Conservation (phyloP, 2,329 filamentous ascomycete species). For the Xylaria sp. region DNA sequence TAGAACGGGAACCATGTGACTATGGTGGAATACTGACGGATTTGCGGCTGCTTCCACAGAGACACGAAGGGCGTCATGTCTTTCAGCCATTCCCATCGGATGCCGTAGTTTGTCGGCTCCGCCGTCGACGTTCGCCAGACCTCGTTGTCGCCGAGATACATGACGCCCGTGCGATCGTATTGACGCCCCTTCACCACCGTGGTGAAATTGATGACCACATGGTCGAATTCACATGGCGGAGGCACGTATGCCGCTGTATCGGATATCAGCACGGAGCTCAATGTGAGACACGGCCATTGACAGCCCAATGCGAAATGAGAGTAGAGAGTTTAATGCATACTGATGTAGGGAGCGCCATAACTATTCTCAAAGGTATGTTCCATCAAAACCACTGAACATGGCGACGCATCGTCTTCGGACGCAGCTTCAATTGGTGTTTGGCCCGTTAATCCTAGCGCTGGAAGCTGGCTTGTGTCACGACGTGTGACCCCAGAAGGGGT, state of each 20-base stretch:
- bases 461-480: constrained; percentile 51
- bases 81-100: constrained; percentile 81
- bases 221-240: constrained; percentile 76
- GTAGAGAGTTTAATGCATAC: constrained; percentile 53
- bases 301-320: neutral
- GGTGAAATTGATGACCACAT: constrained; percentile 80
- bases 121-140: constrained; percentile 87
- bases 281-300: neutral
- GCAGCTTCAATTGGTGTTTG: constrained; percentile 32
- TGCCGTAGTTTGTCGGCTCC: constrained; percentile 75
- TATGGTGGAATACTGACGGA: neutral
- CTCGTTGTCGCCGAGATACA: constrained; percentile 82
- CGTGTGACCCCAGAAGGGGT: constrained; percentile 58
- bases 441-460: constrained; percentile 38
- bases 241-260: constrained; percentile 70
- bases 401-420: constrained; percentile 44
- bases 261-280: constrained; percentile 20
- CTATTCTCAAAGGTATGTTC: constrained; percentile 76
- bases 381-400: constrained; percentile 72
- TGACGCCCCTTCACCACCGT: constrained; percentile 77
- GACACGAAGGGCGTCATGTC: constrained; percentile 79
- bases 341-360: constrained; percentile 79
- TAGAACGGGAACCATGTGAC: neutral
- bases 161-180: constrained; percentile 78
- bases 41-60: constrained; percentile 74